These are phyloP conservation scores for Nicotiana rustica DNA, from an alignment of 305 asterid species.

Conservation along the genomic window DNA sequence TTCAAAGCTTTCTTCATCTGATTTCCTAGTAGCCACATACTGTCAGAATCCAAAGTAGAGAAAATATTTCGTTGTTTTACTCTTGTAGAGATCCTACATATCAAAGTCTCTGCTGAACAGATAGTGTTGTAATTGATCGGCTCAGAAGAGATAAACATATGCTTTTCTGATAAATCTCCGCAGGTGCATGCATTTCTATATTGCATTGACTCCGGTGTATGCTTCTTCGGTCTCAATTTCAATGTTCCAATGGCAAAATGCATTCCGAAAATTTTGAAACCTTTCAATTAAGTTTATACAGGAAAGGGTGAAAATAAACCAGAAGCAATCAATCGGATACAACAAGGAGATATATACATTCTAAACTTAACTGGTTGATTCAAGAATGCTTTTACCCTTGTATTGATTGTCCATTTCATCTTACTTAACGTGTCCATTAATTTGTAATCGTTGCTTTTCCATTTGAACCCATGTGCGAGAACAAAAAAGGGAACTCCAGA, in stretches of 20 bases:
- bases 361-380: not conserved
- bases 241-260: not conserved
- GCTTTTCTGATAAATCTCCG: not conserved
- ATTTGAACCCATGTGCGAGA: not conserved
- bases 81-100: not conserved
- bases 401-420: not conserved
- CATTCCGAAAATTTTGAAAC: slow-evolving; percentile 11
- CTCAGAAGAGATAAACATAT: not conserved
- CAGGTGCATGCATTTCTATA: not conserved
- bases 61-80: not conserved
- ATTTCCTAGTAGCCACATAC: not conserved
- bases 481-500: slow-evolving; percentile 11
- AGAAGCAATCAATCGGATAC: not conserved
- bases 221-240: not conserved
- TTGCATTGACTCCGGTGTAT: not conserved
- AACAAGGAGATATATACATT: not conserved
- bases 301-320: not conserved
- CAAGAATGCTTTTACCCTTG: not conserved
- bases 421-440: not conserved
- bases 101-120: not conserved
- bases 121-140: not conserved
- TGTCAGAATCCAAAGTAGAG: not conserved
- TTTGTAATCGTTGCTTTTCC: slow-evolving; percentile 1
- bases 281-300: not conserved
- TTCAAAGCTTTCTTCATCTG: not conserved